A percentile compares a stretch with the other conserved stretches of the same genome.
Conservation (phyloP, 2,329 filamentous ascomycete genomes). For the Calonectria fujianensis region DNA sequence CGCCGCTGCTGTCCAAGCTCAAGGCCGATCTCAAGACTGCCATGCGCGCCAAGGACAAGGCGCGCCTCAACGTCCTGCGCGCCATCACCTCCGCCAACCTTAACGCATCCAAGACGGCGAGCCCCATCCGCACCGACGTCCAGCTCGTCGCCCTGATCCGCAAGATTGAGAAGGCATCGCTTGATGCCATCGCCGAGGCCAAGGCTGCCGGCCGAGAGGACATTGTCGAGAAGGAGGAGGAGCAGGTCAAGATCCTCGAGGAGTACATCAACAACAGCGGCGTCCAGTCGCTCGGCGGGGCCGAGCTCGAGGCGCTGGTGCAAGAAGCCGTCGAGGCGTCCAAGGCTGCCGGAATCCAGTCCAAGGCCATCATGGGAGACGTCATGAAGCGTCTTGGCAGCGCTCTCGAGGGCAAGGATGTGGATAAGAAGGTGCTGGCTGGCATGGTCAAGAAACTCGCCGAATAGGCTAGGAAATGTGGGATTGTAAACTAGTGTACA, state of each 20-base stretch:
- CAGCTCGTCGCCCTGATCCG: constrained; percentile 81
- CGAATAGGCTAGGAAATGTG: constrained; percentile 25
- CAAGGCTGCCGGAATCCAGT: constrained; percentile 65
- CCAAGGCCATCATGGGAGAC: constrained; percentile 73
- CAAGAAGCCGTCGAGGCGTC: constrained; percentile 70
- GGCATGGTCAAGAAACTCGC: constrained; percentile 75
- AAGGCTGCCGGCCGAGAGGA: constrained; percentile 78
- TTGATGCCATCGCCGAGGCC: constrained; percentile 79
- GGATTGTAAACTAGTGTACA: constrained; percentile 54
- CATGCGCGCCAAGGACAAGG: constrained; percentile 79
- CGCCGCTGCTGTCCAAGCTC: constrained; percentile 72
- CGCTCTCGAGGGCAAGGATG: constrained; percentile 76
- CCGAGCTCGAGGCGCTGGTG: constrained; percentile 75
- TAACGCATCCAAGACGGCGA: constrained; percentile 83
- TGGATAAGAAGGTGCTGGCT: constrained; percentile 77
- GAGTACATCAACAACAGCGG: constrained; percentile 78
- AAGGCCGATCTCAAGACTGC: constrained; percentile 78
- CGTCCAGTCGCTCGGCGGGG: constrained; percentile 74
- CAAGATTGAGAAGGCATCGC: constrained; percentile 75
- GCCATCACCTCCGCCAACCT: constrained; percentile 80
- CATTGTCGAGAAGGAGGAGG: constrained; percentile 81
- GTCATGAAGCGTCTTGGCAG: constrained; percentile 78
- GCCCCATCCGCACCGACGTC: constrained; percentile 81
- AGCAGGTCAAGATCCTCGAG: constrained; percentile 78
- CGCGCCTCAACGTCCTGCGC: constrained; percentile 81